Evolutionary conservation across 257 asterid species (phyloP), one percentile per base, ranked within the genome.

Genomic region (Asclepias syriaca): DNA sequence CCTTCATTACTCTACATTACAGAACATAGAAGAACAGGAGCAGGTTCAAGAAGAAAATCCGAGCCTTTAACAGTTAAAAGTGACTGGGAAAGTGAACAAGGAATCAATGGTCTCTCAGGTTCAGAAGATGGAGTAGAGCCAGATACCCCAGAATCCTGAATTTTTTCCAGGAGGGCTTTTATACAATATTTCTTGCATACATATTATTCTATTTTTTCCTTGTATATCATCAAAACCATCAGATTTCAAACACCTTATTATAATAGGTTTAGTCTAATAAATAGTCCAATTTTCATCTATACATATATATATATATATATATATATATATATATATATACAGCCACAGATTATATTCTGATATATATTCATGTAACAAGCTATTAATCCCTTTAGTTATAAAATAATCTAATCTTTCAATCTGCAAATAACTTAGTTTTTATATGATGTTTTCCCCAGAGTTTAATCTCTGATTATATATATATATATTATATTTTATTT

Each of bases 61-160:
- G 81, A 79, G 65, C 77, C 72, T 29, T 60, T 66, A 24, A 50
- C 74, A 27, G 37, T 21, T 60, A 73, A 78, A 72, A 72, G 71
- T 9, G 91, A 83, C 16, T 85, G 82, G 83, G 88, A 87, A 68
- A 85, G 77, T 11, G 92, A 90, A 60, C 87, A 81, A 61, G 87
- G 71, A 37, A 77, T 77, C 68, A 74, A 77, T 43, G 79, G 81
- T 18, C 70, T 74, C 51, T 90, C 93, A 14, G 86, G 86, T 54
- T 89, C 95, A 58, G 97, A 89, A 45, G 91, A 87, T 8, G 77
- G 71, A 70, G 71, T 56, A 63, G 81, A 77, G 24, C 60, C 72
- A 22, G 92, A 84, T 27, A 69, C 79, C 29, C 70, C 70, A 27
- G 81, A 78, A 58, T 77, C 82, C 59, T 90, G 82, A 85, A 40